Evolutionary conservation across 371 early-diverging fungal genomes (phyloP).

Genomic region (Capillidium rhysosporum): DNA sequence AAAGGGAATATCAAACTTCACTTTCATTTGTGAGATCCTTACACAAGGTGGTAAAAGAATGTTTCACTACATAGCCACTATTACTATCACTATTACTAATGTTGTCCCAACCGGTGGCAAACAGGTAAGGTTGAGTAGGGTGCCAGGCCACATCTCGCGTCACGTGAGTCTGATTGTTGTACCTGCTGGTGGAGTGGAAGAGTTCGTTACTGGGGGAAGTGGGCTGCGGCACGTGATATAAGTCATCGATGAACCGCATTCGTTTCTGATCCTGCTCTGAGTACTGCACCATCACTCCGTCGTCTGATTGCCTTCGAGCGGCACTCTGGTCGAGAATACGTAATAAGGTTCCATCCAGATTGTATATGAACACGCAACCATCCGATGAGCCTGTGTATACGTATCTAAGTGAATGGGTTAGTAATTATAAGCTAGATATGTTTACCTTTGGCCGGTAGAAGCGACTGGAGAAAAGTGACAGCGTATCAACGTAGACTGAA

Average conservation of each 20-base stretch:
- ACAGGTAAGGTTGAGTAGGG: not conserved
- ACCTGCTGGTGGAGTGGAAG: not conserved
- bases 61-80: no score
- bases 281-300: not conserved
- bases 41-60: no score
- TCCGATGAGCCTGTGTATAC: conserved; percentile 31
- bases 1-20: no score
- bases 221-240: not conserved
- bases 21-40: no score
- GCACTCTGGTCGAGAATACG: conserved; percentile 11
- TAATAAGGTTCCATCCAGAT: conserved; percentile 14
- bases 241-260: not conserved
- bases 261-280: not conserved
- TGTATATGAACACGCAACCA: conserved; percentile 23
- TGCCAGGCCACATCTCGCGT: conserved; percentile 5
- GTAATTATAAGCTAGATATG: conserved; percentile 2
- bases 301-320: conserved; percentile 9
- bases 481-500: conserved; percentile 37
- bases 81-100: no score
- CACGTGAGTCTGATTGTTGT: not conserved
- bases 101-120: not conserved
- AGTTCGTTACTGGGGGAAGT: not conserved
- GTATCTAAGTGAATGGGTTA: conserved; percentile 11
- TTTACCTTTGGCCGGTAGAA: conserved; percentile 24
- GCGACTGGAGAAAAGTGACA: conserved; percentile 36